Percentiles rank a stretch among this genome's conserved stretches.
Evolutionary conservation across 1,139 yeast genomes (phyloP).

Genomic region (Pichia sp.): DNA sequence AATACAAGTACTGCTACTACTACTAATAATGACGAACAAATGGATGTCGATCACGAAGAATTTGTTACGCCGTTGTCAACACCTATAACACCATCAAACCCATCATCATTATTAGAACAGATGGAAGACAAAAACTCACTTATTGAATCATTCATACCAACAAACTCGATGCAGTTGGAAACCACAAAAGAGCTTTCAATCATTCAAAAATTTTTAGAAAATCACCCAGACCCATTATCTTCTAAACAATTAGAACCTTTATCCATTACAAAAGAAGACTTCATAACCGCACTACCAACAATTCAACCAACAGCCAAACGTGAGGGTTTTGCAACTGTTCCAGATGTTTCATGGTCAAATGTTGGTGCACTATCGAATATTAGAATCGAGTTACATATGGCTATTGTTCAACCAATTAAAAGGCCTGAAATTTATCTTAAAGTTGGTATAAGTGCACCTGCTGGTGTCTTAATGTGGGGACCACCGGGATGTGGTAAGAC

Average conservation of each 20-base stretch:
- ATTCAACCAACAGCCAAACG: constrained; percentile 97
- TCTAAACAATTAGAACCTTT: constrained; percentile 68
- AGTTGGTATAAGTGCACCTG: constrained; percentile 94
- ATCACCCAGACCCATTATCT: constrained; percentile 76
- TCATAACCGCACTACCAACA: constrained; percentile 77
- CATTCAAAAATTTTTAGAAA: constrained; percentile 62
- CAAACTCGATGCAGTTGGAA: neutral
- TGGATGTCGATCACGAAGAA: constrained; percentile 13
- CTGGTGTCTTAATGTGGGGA: constrained; percentile 97
- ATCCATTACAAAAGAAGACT: constrained; percentile 72
- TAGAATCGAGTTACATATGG: constrained; percentile 90
- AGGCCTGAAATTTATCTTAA: constrained; percentile 84
- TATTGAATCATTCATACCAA: neutral
- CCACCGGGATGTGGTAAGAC: constrained; percentile 99
- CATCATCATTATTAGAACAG: neutral
- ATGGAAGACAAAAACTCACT: neutral
- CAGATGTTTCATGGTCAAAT: constrained; percentile 93
- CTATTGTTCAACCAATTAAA: constrained; percentile 93
- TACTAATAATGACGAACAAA: constrained; percentile 6
- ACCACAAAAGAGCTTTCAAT: constrained; percentile 38
- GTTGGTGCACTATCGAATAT: constrained; percentile 84
- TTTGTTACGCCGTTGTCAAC: constrained; percentile 11
- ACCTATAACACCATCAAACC: constrained; percentile 11
- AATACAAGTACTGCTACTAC: neutral
- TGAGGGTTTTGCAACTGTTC: constrained; percentile 98